Percentiles rank a stretch among this genome's conserved stretches.
Conservation (phyloP, 768 basidiomycete genomes). For the Phylloporus sp. region DNA sequence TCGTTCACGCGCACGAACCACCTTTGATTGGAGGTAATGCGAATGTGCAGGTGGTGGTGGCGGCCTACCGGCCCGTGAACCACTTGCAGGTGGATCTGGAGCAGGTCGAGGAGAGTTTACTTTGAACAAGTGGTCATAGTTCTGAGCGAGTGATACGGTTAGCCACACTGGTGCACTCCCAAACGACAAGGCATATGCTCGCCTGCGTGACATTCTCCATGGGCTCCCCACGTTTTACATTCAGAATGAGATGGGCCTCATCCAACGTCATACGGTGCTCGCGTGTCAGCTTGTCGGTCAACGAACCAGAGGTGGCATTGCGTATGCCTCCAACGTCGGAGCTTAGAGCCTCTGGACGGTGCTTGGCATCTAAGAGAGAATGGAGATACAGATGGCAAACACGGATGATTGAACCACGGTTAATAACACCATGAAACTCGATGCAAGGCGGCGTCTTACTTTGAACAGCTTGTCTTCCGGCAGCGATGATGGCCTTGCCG, state of each 20-base stretch:
- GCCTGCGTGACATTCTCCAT: slow-evolving; percentile 75
- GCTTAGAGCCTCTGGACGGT: slow-evolving; percentile 67
- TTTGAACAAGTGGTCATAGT: slow-evolving; percentile 91
- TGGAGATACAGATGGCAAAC: background rate
- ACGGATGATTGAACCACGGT: background rate
- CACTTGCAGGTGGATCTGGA: slow-evolving; percentile 42
- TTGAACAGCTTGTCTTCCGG: slow-evolving; percentile 87
- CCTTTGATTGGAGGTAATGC: slow-evolving; percentile 95
- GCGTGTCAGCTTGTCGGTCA: slow-evolving; percentile 77
- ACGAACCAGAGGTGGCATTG: slow-evolving; percentile 68
- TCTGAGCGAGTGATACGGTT: slow-evolving; percentile 41
- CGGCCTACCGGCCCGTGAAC: slow-evolving; percentile 38
- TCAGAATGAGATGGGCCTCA: slow-evolving; percentile 91
- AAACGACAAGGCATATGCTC: slow-evolving; percentile 15
- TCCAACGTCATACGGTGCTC: slow-evolving; percentile 92
- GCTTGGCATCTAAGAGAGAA: slow-evolving; percentile 71
- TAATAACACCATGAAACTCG: background rate
- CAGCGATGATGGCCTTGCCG: slow-evolving; percentile 88
- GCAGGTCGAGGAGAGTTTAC: slow-evolving; percentile 73
- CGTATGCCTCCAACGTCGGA: slow-evolving; percentile 71
- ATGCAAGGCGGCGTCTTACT: slow-evolving; percentile 52
- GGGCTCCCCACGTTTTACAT: slow-evolving; percentile 70
- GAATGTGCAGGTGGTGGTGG: slow-evolving; percentile 53
- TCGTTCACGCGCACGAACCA: slow-evolving; percentile 90
- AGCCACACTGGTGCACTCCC: background rate